A percentile compares a stretch with the other conserved stretches of the same genome.
These are phyloP conservation scores for Helotiales sp. DNA, from an alignment of 2,329 filamentous ascomycete genomes.

Conservation along the genomic window DNA sequence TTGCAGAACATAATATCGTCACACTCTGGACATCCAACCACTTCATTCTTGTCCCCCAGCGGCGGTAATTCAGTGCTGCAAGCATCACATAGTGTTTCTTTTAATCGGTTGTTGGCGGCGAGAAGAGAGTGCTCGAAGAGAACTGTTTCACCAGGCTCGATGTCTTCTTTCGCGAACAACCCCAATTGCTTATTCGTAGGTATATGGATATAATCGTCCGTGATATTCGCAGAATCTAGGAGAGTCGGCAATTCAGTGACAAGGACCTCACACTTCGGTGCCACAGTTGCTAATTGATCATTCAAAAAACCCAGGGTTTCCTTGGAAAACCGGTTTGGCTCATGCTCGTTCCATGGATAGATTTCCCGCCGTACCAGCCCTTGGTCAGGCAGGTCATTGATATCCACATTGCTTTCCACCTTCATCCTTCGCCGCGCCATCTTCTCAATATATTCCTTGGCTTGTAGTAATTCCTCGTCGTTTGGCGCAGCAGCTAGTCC, in stretches of 20 bases:
- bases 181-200: constrained; percentile 76
- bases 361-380: constrained; percentile 69
- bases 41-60: constrained; percentile 46
- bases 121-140: constrained; percentile 82
- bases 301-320: constrained; percentile 75
- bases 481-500: constrained; percentile 56
- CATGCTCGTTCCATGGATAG: constrained; percentile 69
- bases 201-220: constrained; percentile 49
- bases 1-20: constrained; percentile 68
- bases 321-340: constrained; percentile 69
- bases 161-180: constrained; percentile 82
- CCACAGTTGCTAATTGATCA: constrained; percentile 62
- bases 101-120: constrained; percentile 84
- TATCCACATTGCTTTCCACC: constrained; percentile 42
- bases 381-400: constrained; percentile 64
- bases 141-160: constrained; percentile 73
- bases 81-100: constrained; percentile 86
- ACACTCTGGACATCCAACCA: constrained; percentile 60
- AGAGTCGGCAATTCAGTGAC: constrained; percentile 76
- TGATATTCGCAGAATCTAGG: constrained; percentile 46
- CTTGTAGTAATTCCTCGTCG: constrained; percentile 56
- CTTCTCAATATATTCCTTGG: constrained; percentile 53
- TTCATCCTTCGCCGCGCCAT: constrained; percentile 51
- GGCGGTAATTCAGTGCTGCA: constrained; percentile 75
- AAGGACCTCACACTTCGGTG: constrained; percentile 79